Conservation (phyloP, 805 yeast genomes). For the Yamadazyma scolyti region DNA sequence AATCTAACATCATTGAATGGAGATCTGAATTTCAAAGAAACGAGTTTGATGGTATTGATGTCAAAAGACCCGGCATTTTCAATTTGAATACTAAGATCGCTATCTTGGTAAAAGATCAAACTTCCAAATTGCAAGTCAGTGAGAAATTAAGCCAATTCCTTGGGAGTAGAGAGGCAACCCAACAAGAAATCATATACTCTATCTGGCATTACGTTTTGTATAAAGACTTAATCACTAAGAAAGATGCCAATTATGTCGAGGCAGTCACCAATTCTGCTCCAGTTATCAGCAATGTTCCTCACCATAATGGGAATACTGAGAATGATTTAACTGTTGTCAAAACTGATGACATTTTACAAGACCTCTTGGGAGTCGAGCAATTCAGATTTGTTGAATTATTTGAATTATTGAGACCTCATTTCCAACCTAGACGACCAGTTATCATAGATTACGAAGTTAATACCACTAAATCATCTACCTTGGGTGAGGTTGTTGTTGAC, state of each 20-base stretch:
- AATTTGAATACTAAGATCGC: slow-evolving; percentile 64
- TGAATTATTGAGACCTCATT: slow-evolving; percentile 61
- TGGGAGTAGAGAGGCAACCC: slow-evolving; percentile 76
- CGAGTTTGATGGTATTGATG: slow-evolving; percentile 82
- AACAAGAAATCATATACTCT: slow-evolving; percentile 77
- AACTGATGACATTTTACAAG: slow-evolving; percentile 43
- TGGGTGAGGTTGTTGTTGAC: slow-evolving; percentile 80
- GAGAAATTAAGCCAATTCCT: slow-evolving; percentile 63
- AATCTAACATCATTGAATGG: slow-evolving; percentile 74
- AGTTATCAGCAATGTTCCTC: slow-evolving; percentile 14
- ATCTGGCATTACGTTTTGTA: slow-evolving; percentile 77
- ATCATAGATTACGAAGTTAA: slow-evolving; percentile 69
- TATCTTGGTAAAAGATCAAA: slow-evolving; percentile 68
- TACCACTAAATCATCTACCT: slow-evolving; percentile 72
- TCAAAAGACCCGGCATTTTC: slow-evolving; percentile 68
- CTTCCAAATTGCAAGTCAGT: slow-evolving; percentile 62
- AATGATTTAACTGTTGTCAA: slow-evolving; percentile 32
- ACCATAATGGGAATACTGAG: slow-evolving; percentile 18
- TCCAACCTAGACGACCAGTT: slow-evolving; percentile 81
- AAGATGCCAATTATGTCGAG: slow-evolving; percentile 29
- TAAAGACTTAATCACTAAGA: slow-evolving; percentile 49
- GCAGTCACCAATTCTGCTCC: slow-evolving; percentile 30
- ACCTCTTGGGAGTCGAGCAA: slow-evolving; percentile 46
- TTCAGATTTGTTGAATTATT: slow-evolving; percentile 70
- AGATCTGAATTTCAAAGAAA: slow-evolving; percentile 51